phyloP scores from a whole-genome alignment of 2,329 filamentous ascomycete species.

The Fusarium sp. region DNA sequence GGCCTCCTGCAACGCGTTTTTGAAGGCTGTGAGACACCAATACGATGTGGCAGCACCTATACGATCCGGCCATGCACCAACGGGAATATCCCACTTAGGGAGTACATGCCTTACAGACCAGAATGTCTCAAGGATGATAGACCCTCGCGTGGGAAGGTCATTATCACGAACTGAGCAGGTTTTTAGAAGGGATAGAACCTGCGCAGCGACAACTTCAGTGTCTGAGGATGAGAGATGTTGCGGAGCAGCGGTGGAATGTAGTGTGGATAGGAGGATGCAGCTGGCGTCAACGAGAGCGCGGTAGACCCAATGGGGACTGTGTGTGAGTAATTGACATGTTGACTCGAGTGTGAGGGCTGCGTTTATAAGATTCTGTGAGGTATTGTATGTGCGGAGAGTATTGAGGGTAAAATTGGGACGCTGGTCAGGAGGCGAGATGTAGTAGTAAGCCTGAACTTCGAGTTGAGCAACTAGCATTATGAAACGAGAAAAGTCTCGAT shows the following conservation, averaged over 20 bases:
- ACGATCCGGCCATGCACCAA: slow-evolving; percentile 58
- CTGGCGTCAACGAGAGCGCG: slow-evolving; percentile 59
- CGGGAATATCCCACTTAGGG: slow-evolving; percentile 55
- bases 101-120: slow-evolving; percentile 57
- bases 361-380: slow-evolving; percentile 59
- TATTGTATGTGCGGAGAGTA: slow-evolving; percentile 60
- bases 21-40: slow-evolving; percentile 62
- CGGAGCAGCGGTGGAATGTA: slow-evolving; percentile 58
- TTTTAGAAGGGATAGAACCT: slow-evolving; percentile 52
- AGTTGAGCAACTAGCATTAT: slow-evolving; percentile 61
- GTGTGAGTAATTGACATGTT: slow-evolving; percentile 55
- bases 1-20: slow-evolving; percentile 55
- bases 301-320: slow-evolving; percentile 63
- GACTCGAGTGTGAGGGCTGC: slow-evolving; percentile 58
- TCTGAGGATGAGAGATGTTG: slow-evolving; percentile 48
- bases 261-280: slow-evolving; percentile 59
- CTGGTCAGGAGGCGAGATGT: slow-evolving; percentile 58
- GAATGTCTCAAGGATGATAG: slow-evolving; percentile 62
- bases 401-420: slow-evolving; percentile 56
- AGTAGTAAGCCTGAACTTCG: slow-evolving; percentile 67
- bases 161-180: slow-evolving; percentile 60
- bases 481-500: slow-evolving; percentile 60
- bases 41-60: slow-evolving; percentile 62
- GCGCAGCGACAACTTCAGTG: slow-evolving; percentile 47
- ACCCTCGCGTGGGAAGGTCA: slow-evolving; percentile 60